These are phyloP conservation scores for Claviceps spartinae DNA, from an alignment of 2,329 filamentous ascomycete species.

Conservation along the genomic window DNA sequence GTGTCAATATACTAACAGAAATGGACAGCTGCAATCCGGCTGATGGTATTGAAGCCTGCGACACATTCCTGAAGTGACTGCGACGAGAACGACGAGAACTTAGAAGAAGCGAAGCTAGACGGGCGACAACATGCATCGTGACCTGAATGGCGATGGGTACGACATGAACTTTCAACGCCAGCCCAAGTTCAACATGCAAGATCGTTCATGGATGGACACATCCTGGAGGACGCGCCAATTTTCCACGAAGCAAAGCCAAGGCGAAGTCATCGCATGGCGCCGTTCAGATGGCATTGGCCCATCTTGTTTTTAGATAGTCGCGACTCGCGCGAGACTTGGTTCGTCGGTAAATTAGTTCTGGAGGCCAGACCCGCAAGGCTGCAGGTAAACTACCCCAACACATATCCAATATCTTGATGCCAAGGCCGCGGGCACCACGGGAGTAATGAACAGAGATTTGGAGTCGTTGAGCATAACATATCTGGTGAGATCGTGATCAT, in stretches of 20 bases:
- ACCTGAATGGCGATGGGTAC: neutral
- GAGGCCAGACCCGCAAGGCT: no score
- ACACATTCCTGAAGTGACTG: neutral
- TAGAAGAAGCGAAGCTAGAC: no score
- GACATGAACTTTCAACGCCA: neutral
- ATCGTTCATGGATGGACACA: neutral
- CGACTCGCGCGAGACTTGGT: neutral
- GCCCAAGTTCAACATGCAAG: neutral
- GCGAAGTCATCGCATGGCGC: neutral
- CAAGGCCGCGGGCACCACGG: no score
- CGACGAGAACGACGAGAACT: neutral
- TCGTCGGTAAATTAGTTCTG: neutral
- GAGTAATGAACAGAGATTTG: no score
- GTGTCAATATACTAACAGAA: neutral
- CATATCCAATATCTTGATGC: no score
- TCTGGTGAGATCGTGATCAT: no score
- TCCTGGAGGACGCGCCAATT: neutral
- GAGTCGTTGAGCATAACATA: no score
- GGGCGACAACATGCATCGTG: no score
- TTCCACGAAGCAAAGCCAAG: neutral
- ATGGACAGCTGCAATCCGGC: neutral
- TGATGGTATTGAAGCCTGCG: neutral
- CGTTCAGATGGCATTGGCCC: neutral
- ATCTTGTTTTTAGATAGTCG: neutral
- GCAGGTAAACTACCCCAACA: no score